Conservation (phyloP, 495 filamentous ascomycete genomes). For the Mytilinidion resinicola region DNA sequence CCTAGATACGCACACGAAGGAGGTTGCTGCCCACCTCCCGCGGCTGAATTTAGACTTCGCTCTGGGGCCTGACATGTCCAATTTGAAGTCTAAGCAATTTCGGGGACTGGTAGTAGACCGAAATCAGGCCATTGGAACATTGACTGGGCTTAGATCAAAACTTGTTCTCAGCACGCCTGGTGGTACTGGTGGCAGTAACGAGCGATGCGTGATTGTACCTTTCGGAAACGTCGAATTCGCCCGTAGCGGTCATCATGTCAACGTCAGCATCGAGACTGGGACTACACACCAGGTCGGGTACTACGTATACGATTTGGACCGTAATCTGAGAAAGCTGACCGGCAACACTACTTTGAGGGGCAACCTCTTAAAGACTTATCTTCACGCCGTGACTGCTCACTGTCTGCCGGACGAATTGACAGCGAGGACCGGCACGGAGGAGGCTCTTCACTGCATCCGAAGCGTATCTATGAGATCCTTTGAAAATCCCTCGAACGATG, state of each 20-base stretch:
- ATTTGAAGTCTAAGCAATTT: conserved; percentile 1
- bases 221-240: conserved; percentile 35
- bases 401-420: conserved; percentile 14
- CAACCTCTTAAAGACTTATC: conserved; percentile 15
- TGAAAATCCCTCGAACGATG: neutral
- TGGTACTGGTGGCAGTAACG: neutral
- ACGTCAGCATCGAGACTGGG: conserved; percentile 12
- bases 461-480: conserved; percentile 13
- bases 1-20: neutral
- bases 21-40: neutral
- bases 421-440: conserved; percentile 11
- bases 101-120: conserved; percentile 1
- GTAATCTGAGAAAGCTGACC: conserved; percentile 1
- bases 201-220: neutral
- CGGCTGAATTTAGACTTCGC: conserved; percentile 2
- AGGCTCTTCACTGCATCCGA: neutral
- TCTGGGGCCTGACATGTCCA: neutral
- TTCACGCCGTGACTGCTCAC: conserved; percentile 13
- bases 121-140: neutral
- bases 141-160: neutral
- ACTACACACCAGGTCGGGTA: neutral
- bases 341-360: conserved; percentile 16
- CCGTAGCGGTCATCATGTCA: conserved; percentile 38
- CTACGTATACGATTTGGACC: conserved; percentile 8
- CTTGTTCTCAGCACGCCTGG: neutral